Conservation (phyloP, 148 eudicot species). For the Nepenthes mirabilis region DNA sequence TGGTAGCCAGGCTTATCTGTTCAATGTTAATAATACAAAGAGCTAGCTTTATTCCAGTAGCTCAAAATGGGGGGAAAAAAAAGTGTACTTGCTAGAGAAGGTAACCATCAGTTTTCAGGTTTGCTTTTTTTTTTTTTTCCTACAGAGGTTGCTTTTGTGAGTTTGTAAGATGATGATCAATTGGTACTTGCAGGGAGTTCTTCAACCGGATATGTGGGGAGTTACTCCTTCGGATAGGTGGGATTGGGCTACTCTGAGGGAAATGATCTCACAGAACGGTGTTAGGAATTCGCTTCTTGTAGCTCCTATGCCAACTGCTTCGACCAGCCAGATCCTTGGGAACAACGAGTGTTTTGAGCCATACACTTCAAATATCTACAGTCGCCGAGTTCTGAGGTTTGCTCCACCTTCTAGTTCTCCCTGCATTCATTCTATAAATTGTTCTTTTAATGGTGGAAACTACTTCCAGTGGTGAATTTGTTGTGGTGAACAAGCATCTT, state of each 20-base stretch:
- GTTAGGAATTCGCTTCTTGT: constrained; percentile 88
- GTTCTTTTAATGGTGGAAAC: neutral
- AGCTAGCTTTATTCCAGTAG: too few relatives aligned
- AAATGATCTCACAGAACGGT: constrained; percentile 59
- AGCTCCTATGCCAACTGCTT: constrained; percentile 99
- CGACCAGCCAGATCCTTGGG: constrained; percentile 96
- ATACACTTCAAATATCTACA: constrained; percentile 88
- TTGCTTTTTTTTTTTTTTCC: too few relatives aligned
- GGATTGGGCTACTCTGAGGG: constrained; percentile 75
- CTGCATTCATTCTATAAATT: neutral
- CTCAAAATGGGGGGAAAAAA: too few relatives aligned
- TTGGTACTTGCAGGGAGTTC: constrained; percentile 46
- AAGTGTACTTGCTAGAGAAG: too few relatives aligned
- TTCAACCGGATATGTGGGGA: constrained; percentile 99
- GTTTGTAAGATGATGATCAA: too few relatives aligned
- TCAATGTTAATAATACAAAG: too few relatives aligned
- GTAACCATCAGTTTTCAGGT: too few relatives aligned
- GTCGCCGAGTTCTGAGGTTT: constrained; percentile 88
- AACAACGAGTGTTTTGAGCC: constrained; percentile 99
- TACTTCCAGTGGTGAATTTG: constrained; percentile 84
- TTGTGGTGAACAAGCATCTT: constrained; percentile 96
- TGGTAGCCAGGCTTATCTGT: too few relatives aligned
- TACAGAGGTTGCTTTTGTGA: too few relatives aligned
- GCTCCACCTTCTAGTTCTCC: constrained; percentile 2
- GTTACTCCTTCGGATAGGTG: constrained; percentile 73